Percentiles rank a stretch among this genome's conserved stretches.
Evolutionary conservation across 73 alveolate genomes (phyloP).

Genomic region (Durusdinium trenchii): DNA sequence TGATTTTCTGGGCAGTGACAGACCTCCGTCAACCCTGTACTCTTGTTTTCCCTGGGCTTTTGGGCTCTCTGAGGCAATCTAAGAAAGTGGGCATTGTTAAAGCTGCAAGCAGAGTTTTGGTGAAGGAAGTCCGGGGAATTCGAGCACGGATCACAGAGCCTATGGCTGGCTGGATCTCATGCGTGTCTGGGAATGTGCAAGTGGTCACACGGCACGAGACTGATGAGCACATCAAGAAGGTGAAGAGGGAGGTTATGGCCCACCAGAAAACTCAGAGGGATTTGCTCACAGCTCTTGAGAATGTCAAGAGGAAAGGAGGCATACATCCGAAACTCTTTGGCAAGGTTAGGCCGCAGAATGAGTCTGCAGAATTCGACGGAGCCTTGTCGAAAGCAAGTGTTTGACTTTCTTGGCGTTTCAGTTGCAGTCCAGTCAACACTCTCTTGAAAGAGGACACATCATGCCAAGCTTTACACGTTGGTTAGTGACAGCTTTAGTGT

Average conservation of each 20-base stretch:
- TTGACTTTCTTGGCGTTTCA: too few relatives aligned
- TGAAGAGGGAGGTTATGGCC: constrained; percentile 27
- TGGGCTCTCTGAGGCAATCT: neutral
- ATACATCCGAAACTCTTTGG: constrained; percentile 35
- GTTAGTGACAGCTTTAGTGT: too few relatives aligned
- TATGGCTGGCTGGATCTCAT: constrained; percentile 80
- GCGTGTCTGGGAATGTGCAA: constrained; percentile 49
- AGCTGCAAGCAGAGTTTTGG: constrained; percentile 20
- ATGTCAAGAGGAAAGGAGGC: constrained; percentile 9
- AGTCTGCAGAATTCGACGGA: constrained; percentile 10
- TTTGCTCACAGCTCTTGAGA: constrained; percentile 36
- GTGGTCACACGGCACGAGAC: constrained; percentile 40
- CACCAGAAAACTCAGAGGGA: constrained; percentile 81
- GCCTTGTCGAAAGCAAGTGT: too few relatives aligned
- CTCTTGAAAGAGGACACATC: too few relatives aligned
- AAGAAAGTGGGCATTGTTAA: constrained; percentile 34
- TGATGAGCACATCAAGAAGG: constrained; percentile 3
- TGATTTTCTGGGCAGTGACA: too few relatives aligned
- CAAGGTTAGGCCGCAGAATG: neutral
- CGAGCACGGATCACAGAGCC: constrained; percentile 80
- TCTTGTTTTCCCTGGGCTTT: too few relatives aligned
- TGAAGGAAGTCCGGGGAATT: constrained; percentile 53
- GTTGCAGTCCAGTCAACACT: too few relatives aligned
- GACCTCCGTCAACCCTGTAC: too few relatives aligned
- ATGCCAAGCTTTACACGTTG: too few relatives aligned